Evolutionary conservation across 2,329 filamentous ascomycete species (phyloP).

Genomic region (Penicillium italicum): DNA sequence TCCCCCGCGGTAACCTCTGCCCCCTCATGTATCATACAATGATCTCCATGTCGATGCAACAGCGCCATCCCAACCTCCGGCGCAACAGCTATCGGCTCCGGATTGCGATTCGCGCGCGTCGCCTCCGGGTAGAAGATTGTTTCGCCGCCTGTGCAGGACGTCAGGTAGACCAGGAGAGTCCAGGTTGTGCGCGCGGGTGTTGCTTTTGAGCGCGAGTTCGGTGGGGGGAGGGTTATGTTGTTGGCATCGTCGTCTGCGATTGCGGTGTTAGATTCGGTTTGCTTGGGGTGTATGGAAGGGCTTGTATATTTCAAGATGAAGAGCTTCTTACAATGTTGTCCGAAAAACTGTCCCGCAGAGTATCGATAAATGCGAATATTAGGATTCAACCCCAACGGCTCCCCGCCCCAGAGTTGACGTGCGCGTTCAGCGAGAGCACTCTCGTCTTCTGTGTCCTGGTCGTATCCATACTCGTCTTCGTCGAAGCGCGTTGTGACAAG

Average conservation of each 20-base stretch:
- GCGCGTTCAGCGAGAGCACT: conserved; percentile 10
- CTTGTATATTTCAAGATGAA: too few species aligned
- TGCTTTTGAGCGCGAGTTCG: conserved; percentile 30
- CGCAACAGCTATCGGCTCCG: conserved; percentile 66
- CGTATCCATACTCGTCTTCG: conserved; percentile 27
- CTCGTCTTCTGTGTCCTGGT: neutral
- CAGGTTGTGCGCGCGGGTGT: conserved; percentile 71
- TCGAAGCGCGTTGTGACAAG: conserved; percentile 44
- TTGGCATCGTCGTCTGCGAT: conserved; percentile 80
- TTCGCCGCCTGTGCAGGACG: conserved; percentile 78
- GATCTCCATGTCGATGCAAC: conserved; percentile 81
- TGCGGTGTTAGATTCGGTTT: conserved; percentile 1
- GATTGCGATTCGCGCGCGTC: conserved; percentile 42
- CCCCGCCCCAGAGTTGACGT: conserved; percentile 66
- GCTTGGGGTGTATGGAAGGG: neutral
- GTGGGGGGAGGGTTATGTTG: conserved; percentile 57
- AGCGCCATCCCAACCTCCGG: conserved; percentile 82
- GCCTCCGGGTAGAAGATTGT: conserved; percentile 82
- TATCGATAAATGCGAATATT: conserved; percentile 91
- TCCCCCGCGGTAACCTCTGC: conserved; percentile 73
- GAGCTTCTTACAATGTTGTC: conserved; percentile 72
- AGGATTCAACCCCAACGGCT: conserved; percentile 77
- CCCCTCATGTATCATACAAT: conserved; percentile 87
- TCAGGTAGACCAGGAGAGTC: conserved; percentile 86
- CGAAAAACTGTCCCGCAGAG: conserved; percentile 81